Conservation (phyloP, 1,284 basidiomycete species). For the Sporisorium scitamineum region DNA sequence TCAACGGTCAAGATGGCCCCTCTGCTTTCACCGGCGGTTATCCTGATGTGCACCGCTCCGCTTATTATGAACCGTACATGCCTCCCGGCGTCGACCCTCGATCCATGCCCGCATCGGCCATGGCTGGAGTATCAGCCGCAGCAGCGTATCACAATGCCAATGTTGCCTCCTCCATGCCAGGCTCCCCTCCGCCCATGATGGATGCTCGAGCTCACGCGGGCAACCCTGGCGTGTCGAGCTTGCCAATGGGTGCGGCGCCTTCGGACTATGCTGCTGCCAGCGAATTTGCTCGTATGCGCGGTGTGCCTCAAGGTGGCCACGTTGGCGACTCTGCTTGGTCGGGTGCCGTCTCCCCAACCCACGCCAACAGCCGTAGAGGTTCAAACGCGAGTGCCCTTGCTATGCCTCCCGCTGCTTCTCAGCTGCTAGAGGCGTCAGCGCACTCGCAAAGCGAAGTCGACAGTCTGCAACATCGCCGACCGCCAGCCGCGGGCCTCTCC, state of each 20-base stretch:
- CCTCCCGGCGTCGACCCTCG: constrained; percentile 27
- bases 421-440: constrained; percentile 10
- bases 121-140: constrained; percentile 23
- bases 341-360: constrained; percentile 8
- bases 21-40: constrained; percentile 20
- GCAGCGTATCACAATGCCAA: constrained; percentile 19
- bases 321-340: constrained; percentile 13
- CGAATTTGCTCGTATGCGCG: constrained; percentile 23
- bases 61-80: constrained; percentile 28
- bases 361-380: constrained; percentile 19
- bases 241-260: constrained; percentile 30
- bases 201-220: constrained; percentile 8
- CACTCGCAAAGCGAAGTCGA: constrained; percentile 11
- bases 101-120: not conserved
- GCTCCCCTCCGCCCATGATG: not conserved
- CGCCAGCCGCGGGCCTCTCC: constrained; percentile 18
- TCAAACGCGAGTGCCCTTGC: constrained; percentile 20
- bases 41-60: constrained; percentile 32
- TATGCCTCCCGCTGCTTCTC: constrained; percentile 13
- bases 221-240: constrained; percentile 8
- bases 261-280: constrained; percentile 23
- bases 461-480: constrained; percentile 9
- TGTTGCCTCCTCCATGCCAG: constrained; percentile 4
- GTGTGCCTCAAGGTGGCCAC: constrained; percentile 6
- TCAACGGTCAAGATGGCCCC: constrained; percentile 3